Evolutionary conservation across 2,329 filamentous ascomycete genomes (phyloP), one percentile per base, ranked within the genome.

Genomic region (Fusarium temperatum): DNA sequence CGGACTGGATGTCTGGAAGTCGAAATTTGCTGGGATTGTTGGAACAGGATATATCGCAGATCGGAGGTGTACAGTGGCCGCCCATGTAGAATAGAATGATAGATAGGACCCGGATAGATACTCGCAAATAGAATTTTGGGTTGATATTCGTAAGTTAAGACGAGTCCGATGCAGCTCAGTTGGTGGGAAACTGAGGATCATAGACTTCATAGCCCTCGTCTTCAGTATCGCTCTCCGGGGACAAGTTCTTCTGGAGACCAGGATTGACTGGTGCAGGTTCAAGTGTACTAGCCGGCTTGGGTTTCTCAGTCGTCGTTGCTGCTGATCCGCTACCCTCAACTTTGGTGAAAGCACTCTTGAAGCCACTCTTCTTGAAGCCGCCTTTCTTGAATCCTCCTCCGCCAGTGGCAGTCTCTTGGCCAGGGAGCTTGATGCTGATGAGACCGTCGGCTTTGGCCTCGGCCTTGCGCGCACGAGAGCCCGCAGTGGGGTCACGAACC

Each of bases 311-410:
- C 36, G 83, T 84, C 66, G 83, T 83, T 17, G 78, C 78, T 18
- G 78, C 78, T 9, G 76, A 30, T 12, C 80, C 78, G 9, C 80
- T 70, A 78, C 63, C 63, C 81, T 86, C 86, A 4, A 87, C 87
- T 3, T 89, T 84, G 9, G 88, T 88, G 84, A 95, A 93, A 3
- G 93, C 92, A 77, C 91, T 92, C 83, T 94, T 95, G 82, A 95
- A 95, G 0, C 93, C 94, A 3, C 92, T 91, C 79, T 96, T 96
- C 83, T 95, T 95, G 79, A 95, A 95, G 0, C 90, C 91, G 3
- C 89, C 89, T 78, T 91, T 92, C 78, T 91, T 93, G 75, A 92
- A 90, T 0, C 90, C 88, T 0, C 84, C 83, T 44, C 80, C 77
- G 6, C 82, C 83, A 5, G 81, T 80, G 24, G 26, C 70, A 53